Evolutionary conservation across 2,329 filamentous ascomycete genomes (phyloP).

Genomic region (Hypoxylon sp.): DNA sequence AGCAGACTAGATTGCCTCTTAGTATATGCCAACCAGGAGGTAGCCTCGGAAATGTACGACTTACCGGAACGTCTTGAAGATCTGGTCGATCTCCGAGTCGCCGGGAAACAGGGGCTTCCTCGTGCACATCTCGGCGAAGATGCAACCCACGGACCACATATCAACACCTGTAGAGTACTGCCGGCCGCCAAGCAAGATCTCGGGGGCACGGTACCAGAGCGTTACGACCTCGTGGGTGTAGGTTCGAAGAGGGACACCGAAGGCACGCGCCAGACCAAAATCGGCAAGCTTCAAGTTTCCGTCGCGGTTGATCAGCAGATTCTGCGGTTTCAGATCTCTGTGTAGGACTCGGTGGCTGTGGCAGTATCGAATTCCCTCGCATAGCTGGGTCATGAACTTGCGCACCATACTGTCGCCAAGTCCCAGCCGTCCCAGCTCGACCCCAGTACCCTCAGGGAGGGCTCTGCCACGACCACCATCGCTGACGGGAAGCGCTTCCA

Average conservation of each 20-base stretch:
- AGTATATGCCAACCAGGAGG: background rate
- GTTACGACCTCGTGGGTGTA: conserved; percentile 97
- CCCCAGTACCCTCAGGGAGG: conserved; percentile 77
- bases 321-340: conserved; percentile 90
- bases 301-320: conserved; percentile 83
- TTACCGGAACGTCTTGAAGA: conserved; percentile 93
- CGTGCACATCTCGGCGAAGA: conserved; percentile 97
- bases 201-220: conserved; percentile 89
- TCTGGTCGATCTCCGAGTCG: conserved; percentile 92
- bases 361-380: conserved; percentile 85
- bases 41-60: conserved; percentile 34
- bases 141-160: conserved; percentile 95
- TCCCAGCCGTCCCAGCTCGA: conserved; percentile 71
- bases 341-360: conserved; percentile 88
- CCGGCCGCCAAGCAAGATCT: conserved; percentile 87
- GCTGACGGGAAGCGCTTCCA: conserved; percentile 85
- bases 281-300: conserved; percentile 91
- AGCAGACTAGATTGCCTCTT: conserved; percentile 62
- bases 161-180: conserved; percentile 95
- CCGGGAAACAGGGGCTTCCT: conserved; percentile 91
- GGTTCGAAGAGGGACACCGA: conserved; percentile 87
- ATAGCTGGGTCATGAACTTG: conserved; percentile 91
- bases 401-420: conserved; percentile 84
- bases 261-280: conserved; percentile 88
- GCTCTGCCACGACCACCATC: conserved; percentile 87